A percentile compares a stretch with the other conserved stretches of the same genome.
Evolutionary conservation across 768 basidiomycete species (phyloP).

Genomic region (Trametes sanguinea): DNA sequence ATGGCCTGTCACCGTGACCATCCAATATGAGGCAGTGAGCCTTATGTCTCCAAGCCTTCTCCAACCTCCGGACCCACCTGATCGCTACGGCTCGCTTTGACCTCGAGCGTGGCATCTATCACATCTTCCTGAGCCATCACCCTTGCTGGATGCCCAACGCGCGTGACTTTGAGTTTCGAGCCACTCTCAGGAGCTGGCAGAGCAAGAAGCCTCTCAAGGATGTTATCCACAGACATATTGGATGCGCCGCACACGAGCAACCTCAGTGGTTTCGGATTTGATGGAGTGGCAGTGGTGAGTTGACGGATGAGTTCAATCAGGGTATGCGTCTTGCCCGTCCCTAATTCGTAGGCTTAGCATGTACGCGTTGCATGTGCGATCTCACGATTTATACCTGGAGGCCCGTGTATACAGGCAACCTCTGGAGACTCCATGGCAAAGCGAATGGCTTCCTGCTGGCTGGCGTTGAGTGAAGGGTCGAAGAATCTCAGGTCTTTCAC

Average conservation of each 20-base stretch:
- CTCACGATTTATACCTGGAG: constrained; percentile 64
- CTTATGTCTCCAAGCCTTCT: neutral
- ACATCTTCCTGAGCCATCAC: constrained; percentile 74
- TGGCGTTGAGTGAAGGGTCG: constrained; percentile 74
- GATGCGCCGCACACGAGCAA: constrained; percentile 92
- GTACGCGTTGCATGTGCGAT: too few relatives aligned
- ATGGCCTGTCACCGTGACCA: constrained; percentile 53
- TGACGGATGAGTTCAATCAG: constrained; percentile 93
- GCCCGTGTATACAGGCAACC: constrained; percentile 93
- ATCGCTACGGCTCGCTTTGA: constrained; percentile 72
- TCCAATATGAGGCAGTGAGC: neutral
- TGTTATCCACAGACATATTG: constrained; percentile 95
- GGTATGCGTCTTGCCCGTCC: constrained; percentile 96
- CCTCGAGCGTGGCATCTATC: constrained; percentile 69
- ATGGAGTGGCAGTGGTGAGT: constrained; percentile 51
- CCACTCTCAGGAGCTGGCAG: constrained; percentile 54
- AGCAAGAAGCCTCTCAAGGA: constrained; percentile 80
- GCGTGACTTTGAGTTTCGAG: constrained; percentile 63
- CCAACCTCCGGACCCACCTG: constrained; percentile 58
- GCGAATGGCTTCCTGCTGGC: constrained; percentile 80
- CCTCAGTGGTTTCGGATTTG: constrained; percentile 54
- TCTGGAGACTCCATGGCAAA: constrained; percentile 83
- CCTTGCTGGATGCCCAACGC: constrained; percentile 96
- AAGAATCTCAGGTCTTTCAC: constrained; percentile 60
- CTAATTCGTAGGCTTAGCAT: constrained; percentile 33